Base-by-base conservation (phyloP, 1,139 yeast genomes). In the Yamadazyma songkhlaensis region DNA sequence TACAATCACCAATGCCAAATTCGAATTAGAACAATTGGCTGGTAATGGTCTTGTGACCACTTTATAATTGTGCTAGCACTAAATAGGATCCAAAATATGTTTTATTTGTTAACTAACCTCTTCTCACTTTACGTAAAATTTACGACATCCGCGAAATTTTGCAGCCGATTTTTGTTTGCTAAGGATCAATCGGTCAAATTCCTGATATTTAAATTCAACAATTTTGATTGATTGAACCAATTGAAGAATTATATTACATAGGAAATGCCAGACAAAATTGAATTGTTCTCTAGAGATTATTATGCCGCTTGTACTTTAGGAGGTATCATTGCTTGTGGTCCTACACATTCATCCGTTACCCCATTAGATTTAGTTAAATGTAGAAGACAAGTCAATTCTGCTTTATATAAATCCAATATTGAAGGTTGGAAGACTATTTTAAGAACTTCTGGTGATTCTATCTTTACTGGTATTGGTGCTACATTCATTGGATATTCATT, bases 311-410 rank as follows among this genome's bases (percentile, higher is more conserved):
- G 97, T 64, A 83, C 95, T 9, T 44, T 87, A 29, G 97, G 97
- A 38, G 97, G 97, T 50, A 72, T 86, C 37, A 55, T 81, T 46
- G 97, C 97, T 3, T 90, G 97, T 72, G 97, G 97, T 25, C 95
- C 96, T 25, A 90, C 97, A 10, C 97, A 90, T 64, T 81, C 96
- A 2, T 77, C 86, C 2, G 94, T 90, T 25, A 86, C 96, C 6
- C 97, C 97, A 3, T 74, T 90, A 45, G 97, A 90, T 66, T 71
- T 90, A 47, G 95, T 90, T 58, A 90, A 90, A 67, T 84, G 95
- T 67, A 83, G 97, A 59, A 73, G 94, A 51, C 97, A 90, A 64
- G 96, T 89, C 32, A 77, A 86, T 60, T 64, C 94, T 2, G 42
- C 67, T 4, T 66, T 89, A 24, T 89, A 89, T 67, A 73, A 68